Base-by-base conservation (phyloP, 2,329 filamentous ascomycete species). In the Dothistroma septosporum region DNA sequence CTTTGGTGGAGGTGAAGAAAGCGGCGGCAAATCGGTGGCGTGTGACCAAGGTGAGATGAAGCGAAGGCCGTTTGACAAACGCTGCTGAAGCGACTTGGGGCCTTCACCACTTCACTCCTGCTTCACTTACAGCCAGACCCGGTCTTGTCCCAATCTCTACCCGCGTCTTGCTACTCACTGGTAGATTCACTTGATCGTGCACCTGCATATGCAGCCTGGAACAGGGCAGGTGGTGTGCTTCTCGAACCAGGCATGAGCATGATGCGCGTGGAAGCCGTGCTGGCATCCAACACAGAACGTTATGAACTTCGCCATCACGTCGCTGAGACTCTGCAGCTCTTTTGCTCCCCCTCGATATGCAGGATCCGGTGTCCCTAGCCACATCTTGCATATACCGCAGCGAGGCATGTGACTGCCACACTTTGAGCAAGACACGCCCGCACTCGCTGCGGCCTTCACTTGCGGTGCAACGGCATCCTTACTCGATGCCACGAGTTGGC, bases 371-470 rank as follows among this genome's bases (percentile, higher is more conserved):
- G 79, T 79, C 0, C 85, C 85, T 2, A 87, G 76, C 83, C 83
- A 87, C 63, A 85, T 73, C 68, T 81, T 82, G 68, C 85, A 88
- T 11, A 88, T 76, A 1, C 82, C 83, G 65, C 85, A 88, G 2
- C 85, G 78, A 1, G 85, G 85, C 79, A 87, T 82, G 66, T 85
- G 83, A 1, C 83, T 76, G n/a, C 81, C 82, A 68, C 85, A 88
- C 54, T 81, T 81, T 0, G 83, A 83, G 68, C 85, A 88, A 0
- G 84, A 77, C 1, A 83, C 84, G 0, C 84, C 66, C 62, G 74
- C 37, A 66, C 72, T 52, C 61, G 68, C 55, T 49, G 72, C 57
- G 33, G 76, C 61, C 65, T 71, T 48, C 61, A 67, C 50, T 50
- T 71, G 57, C 31, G 76, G 61, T 6, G 67, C 60, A n/a, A 62